phyloP scores from a whole-genome alignment of 352 stramenopile genomes.

The Phytopythium litorale region DNA sequence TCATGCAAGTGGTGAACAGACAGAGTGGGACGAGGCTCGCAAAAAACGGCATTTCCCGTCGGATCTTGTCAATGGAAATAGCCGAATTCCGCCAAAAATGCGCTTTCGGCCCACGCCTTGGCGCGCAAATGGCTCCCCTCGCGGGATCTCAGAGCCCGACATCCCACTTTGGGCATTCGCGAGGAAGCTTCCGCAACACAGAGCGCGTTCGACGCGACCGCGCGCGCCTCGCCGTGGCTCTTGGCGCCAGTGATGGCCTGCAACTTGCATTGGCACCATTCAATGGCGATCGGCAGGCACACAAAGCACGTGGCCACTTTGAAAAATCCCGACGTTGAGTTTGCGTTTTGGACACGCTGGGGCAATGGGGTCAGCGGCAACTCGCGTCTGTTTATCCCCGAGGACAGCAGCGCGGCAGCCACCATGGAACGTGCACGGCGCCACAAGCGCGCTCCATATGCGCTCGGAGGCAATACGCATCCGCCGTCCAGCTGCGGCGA shows the following conservation, averaged over 20 bases:
- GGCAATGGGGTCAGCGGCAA: neutral
- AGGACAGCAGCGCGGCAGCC: neutral
- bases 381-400: neutral
- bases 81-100: neutral
- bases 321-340: neutral
- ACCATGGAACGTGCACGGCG: neutral
- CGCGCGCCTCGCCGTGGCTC: neutral
- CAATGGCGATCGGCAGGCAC: no score
- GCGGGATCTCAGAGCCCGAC: neutral
- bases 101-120: neutral
- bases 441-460: neutral
- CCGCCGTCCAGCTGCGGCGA: neutral
- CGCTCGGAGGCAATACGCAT: neutral
- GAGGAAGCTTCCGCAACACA: constrained; percentile 6
- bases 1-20: neutral
- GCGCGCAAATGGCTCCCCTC: neutral
- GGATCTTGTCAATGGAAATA: neutral
- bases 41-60: neutral
- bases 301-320: no score
- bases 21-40: neutral
- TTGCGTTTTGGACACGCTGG: no score
- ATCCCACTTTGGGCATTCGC: neutral
- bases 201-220: neutral
- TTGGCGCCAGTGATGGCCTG: no score
- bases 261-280: no score